Evolutionary conservation across 805 yeast genomes (phyloP).

Genomic region (Spathaspora passalidarum): DNA sequence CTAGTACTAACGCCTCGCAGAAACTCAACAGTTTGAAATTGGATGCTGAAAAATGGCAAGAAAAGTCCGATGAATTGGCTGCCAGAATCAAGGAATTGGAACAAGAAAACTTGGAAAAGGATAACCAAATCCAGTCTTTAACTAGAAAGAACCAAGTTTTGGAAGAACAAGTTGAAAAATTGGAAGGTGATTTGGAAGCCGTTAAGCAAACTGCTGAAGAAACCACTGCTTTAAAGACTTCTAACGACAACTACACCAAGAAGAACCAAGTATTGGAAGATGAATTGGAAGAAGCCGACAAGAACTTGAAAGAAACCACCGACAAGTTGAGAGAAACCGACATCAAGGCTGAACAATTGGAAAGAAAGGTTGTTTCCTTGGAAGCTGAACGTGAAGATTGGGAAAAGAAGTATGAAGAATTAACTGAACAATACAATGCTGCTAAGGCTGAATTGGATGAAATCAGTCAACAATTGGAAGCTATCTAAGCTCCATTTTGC

Average conservation of each 20-base stretch:
- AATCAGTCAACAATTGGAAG: slow-evolving; percentile 93
- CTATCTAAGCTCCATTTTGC: slow-evolving; percentile 34
- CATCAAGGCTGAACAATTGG: slow-evolving; percentile 92
- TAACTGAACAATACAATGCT: slow-evolving; percentile 73
- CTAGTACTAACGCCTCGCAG: slow-evolving; percentile 31
- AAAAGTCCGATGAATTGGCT: slow-evolving; percentile 84
- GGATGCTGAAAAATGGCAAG: slow-evolving; percentile 97
- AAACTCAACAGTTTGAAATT: slow-evolving; percentile 85
- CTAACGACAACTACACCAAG: slow-evolving; percentile 88
- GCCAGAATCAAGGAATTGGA: slow-evolving; percentile 83
- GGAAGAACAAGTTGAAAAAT: slow-evolving; percentile 78
- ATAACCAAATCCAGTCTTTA: slow-evolving; percentile 90
- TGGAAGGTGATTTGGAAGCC: slow-evolving; percentile 70
- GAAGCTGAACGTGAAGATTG: slow-evolving; percentile 89
- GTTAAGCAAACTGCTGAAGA: slow-evolving; percentile 88
- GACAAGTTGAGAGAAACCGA: slow-evolving; percentile 93
- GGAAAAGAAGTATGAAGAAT: slow-evolving; percentile 89
- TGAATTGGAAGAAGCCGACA: slow-evolving; percentile 86
- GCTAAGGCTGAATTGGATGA: slow-evolving; percentile 95
- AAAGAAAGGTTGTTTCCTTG: slow-evolving; percentile 87
- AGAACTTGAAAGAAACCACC: slow-evolving; percentile 87
- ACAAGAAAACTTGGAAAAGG: slow-evolving; percentile 88
- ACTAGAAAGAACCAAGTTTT: slow-evolving; percentile 87
- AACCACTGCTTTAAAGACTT: slow-evolving; percentile 80
- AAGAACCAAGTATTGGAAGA: slow-evolving; percentile 87